phyloP scores from a whole-genome alignment of 2,329 filamentous ascomycete genomes.

The Colletotrichum trifolii region DNA sequence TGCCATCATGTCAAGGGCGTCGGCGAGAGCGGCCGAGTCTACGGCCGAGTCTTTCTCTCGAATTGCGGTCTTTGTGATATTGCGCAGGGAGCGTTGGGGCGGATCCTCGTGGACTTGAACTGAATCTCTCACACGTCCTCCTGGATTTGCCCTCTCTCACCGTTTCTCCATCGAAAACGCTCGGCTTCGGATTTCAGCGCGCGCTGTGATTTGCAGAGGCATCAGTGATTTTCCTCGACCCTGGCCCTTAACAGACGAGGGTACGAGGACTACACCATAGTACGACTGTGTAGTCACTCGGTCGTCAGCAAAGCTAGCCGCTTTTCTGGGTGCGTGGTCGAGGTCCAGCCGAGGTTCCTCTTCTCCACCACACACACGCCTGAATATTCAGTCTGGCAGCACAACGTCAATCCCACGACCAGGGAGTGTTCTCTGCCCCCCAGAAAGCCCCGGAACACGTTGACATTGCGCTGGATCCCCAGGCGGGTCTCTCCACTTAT shows the following conservation, averaged over 20 bases:
- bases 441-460: constrained; percentile 15
- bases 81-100: constrained; percentile 16
- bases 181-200: neutral
- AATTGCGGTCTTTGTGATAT: constrained; percentile 7
- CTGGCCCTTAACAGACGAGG: too few species aligned
- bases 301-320: too few species aligned
- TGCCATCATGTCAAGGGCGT: constrained; percentile 10
- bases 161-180: constrained; percentile 10
- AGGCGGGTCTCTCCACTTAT: constrained; percentile 34
- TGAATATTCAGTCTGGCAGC: constrained; percentile 6
- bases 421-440: constrained; percentile 1
- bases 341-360: constrained; percentile 2
- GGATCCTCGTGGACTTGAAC: constrained; percentile 7
- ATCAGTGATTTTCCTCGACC: constrained; percentile 5
- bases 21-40: constrained; percentile 15
- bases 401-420: constrained; percentile 10
- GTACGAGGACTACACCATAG: too few species aligned
- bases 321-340: too few species aligned
- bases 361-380: neutral
- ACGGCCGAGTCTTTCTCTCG: constrained; percentile 16
- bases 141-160: constrained; percentile 10
- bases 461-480: constrained; percentile 15
- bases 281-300: too few species aligned
- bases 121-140: constrained; percentile 21
- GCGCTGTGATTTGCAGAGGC: constrained; percentile 27